Evolutionary conservation across 2,329 filamentous ascomycete species (phyloP), one percentile per base, ranked within the genome.

Genomic region (Neurospora crassa): DNA sequence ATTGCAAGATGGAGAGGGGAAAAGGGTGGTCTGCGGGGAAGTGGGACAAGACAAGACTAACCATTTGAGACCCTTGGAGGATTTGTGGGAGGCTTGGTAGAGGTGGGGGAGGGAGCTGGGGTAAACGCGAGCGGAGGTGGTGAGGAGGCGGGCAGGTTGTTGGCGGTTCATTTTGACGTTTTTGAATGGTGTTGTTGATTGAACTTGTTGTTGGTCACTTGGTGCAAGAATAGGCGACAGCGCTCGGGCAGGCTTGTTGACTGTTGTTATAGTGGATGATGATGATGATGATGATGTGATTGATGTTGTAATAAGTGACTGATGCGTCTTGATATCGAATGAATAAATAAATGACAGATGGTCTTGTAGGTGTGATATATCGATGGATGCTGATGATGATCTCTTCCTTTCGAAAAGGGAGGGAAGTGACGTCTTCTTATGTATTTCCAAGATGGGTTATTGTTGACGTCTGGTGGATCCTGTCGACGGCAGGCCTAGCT

Each of bases 31-130:
- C 40, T 12, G 69, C 40, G 20, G 59, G 40, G 47, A 34, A 42
- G 68, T 14, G 18, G 18, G 10, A 69, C 41, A 42, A 42, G 41
- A 7, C 18, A 42, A 42, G 7, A 18, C 69, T 18, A 69, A 78
- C 77, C 76, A 77, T 73, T 76, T 78, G 24, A 75, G 72, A 37
- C 69, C 42, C 69, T 72, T 75, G 10, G 45, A 42, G n/a, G 20
- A 47, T 59, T 47, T 72, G 41, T 67, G 69, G 14, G 72, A 71
- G 40, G 75, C 74, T 12, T 73, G 72, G 71, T 77, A 75, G 20
- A 80, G 75, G 72, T 78, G 78, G 18, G 77, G 77, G 37, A 80
- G 78, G 71, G 78, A 76, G 24, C 74, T 74, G 4, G 79, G 79
- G 72, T 80, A 76, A 1, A 80, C 78, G 69, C 78, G 78, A 18